Evolutionary conservation across 2,329 filamentous ascomycete genomes (phyloP).

Genomic region (Pezicula carpinea): DNA sequence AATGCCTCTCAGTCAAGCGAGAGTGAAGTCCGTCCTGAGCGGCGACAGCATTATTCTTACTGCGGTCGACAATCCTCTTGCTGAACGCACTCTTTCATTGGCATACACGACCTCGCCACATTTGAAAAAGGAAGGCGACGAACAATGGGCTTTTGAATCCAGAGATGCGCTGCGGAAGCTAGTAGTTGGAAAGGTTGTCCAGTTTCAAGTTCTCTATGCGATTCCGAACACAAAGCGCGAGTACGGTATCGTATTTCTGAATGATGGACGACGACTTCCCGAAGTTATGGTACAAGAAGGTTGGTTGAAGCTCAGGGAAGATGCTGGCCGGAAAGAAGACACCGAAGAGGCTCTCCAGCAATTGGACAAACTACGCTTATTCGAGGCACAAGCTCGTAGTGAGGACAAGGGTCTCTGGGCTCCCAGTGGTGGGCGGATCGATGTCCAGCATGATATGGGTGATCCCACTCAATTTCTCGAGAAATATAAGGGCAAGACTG

Average conservation of each 20-base stretch:
- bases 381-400: constrained; percentile 73
- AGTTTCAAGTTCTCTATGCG: constrained; percentile 82
- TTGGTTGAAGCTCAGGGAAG: constrained; percentile 90
- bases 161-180: constrained; percentile 86
- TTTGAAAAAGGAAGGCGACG: constrained; percentile 82
- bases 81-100: constrained; percentile 83
- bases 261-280: constrained; percentile 72
- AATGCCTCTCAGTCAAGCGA: constrained; percentile 45
- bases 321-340: constrained; percentile 88
- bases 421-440: constrained; percentile 59
- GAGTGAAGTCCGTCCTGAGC: constrained; percentile 90
- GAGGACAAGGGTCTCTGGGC: constrained; percentile 81
- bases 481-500: constrained; percentile 76
- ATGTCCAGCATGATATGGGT: constrained; percentile 76
- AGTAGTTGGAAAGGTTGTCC: constrained; percentile 79
- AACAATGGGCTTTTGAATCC: constrained; percentile 89
- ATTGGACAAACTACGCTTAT: constrained; percentile 70
- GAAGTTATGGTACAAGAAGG: constrained; percentile 82
- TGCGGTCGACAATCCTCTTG: constrained; percentile 72
- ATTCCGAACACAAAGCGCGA: constrained; percentile 82
- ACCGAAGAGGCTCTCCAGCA: constrained; percentile 67
- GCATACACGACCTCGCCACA: constrained; percentile 90
- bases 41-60: constrained; percentile 87
- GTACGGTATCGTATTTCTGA: constrained; percentile 76
- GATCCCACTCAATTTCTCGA: constrained; percentile 73